Conservation (phyloP, 1,284 basidiomycete species). For the Ganoderma sinense region DNA sequence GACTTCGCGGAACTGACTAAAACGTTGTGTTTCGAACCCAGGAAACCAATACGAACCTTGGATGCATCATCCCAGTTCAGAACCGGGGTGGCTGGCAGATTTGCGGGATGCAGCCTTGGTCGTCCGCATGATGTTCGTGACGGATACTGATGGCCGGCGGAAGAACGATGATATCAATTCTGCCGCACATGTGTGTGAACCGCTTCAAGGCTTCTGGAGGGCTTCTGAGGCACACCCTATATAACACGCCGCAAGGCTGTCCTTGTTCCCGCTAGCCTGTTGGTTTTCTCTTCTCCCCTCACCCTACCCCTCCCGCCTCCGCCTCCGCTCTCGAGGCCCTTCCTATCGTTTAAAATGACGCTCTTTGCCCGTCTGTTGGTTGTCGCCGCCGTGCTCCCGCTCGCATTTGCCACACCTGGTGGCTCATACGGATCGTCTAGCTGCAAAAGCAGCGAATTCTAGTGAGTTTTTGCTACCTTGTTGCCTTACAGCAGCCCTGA, state of each 20-base stretch:
- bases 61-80: neutral
- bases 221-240: slow-evolving; percentile 19
- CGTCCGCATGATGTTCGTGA: slow-evolving; percentile 21
- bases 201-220: slow-evolving; percentile 10
- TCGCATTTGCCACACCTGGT: slow-evolving; percentile 33
- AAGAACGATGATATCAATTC: slow-evolving; percentile 29
- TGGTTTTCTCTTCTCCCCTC: slow-evolving; percentile 32
- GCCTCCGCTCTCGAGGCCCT: slow-evolving; percentile 34
- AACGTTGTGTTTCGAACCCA: neutral
- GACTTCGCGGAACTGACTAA: neutral
- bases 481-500: neutral
- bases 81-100: slow-evolving; percentile 7
- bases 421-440: slow-evolving; percentile 6
- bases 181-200: slow-evolving; percentile 24
- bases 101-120: slow-evolving; percentile 21
- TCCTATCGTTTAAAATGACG: slow-evolving; percentile 42
- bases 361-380: slow-evolving; percentile 38
- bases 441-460: slow-evolving; percentile 33
- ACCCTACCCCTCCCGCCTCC: slow-evolving; percentile 24
- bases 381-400: slow-evolving; percentile 38
- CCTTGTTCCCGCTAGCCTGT: slow-evolving; percentile 31
- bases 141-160: slow-evolving; percentile 31
- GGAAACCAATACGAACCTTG: neutral
- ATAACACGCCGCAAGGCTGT: slow-evolving; percentile 21
- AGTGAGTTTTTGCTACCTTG: slow-evolving; percentile 26